Percentiles rank a stretch among this genome's conserved stretches.
These are phyloP conservation scores for Annulohypoxylon truncatum DNA, from an alignment of 2,329 filamentous ascomycete species.

Conservation along the genomic window DNA sequence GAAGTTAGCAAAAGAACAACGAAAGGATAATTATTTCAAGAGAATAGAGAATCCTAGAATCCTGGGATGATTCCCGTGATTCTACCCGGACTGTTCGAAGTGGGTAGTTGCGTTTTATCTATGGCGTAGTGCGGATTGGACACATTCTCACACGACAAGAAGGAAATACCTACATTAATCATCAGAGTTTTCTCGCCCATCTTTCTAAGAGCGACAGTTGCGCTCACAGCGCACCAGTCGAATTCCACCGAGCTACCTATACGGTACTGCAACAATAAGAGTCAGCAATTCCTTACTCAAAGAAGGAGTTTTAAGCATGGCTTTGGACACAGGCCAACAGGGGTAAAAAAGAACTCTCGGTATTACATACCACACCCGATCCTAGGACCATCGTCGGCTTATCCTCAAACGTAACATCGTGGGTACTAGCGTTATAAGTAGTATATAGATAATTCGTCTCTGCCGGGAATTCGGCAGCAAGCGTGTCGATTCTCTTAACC, in stretches of 20 bases:
- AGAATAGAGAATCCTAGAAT: neutral
- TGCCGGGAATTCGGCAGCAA: conserved; percentile 95
- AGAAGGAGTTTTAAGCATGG: no score
- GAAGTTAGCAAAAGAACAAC: conserved; percentile 3
- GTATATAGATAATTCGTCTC: conserved; percentile 97
- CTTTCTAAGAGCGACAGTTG: conserved; percentile 81
- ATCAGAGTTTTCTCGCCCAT: conserved; percentile 98
- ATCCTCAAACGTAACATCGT: conserved; percentile 94
- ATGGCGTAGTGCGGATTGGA: no score
- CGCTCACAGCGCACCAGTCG: conserved; percentile 97
- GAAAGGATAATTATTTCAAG: neutral
- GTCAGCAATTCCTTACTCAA: no score
- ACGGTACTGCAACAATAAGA: no score
- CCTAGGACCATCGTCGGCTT: conserved; percentile 90
- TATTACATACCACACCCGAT: conserved; percentile 75
- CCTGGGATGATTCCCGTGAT: neutral
- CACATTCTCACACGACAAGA: no score
- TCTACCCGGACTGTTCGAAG: no score
- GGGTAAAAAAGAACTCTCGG: no score
- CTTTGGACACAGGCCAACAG: no score
- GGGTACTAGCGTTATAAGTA: conserved; percentile 94
- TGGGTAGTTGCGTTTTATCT: neutral
- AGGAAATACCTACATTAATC: conserved; percentile 77
- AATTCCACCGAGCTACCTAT: conserved; percentile 94
- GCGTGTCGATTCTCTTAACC: conserved; percentile 98